These are phyloP conservation scores for Gaeumannomyces tritici DNA, from an alignment of 2,329 filamentous ascomycete species.

Conservation along the genomic window DNA sequence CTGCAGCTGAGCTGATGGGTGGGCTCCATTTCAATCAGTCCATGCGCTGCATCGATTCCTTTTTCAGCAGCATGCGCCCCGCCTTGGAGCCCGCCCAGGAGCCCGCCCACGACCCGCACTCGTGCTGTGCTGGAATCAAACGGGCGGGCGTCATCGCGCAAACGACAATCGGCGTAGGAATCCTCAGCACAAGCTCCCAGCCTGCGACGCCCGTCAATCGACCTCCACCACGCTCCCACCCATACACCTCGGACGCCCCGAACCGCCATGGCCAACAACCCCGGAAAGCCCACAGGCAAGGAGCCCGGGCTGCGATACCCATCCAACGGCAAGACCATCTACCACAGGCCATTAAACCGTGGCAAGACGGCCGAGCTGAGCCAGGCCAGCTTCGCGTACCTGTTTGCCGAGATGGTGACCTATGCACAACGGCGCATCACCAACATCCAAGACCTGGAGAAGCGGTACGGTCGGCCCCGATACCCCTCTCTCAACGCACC, in stretches of 20 bases:
- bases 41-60: no score
- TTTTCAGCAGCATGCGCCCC: neutral
- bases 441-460: conserved; percentile 88
- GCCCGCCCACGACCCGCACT: neutral
- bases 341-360: conserved; percentile 89
- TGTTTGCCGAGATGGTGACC: conserved; percentile 93
- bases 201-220: neutral
- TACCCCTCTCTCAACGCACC: neutral
- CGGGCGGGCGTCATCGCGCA: neutral
- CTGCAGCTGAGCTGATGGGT: no score
- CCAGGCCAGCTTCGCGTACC: conserved; percentile 87
- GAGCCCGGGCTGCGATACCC: conserved; percentile 71
- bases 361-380: conserved; percentile 82
- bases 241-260: no score
- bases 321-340: conserved; percentile 93
- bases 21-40: no score
- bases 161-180: neutral
- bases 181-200: neutral
- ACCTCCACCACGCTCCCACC: neutral
- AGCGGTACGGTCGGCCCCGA: conserved; percentile 47
- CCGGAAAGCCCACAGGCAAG: conserved; percentile 33
- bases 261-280: conserved; percentile 40
- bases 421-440: conserved; percentile 88
- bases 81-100: neutral
- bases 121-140: neutral